Base-by-base conservation (phyloP, 2,329 filamentous ascomycete species). In the Xylaria sp. region DNA sequence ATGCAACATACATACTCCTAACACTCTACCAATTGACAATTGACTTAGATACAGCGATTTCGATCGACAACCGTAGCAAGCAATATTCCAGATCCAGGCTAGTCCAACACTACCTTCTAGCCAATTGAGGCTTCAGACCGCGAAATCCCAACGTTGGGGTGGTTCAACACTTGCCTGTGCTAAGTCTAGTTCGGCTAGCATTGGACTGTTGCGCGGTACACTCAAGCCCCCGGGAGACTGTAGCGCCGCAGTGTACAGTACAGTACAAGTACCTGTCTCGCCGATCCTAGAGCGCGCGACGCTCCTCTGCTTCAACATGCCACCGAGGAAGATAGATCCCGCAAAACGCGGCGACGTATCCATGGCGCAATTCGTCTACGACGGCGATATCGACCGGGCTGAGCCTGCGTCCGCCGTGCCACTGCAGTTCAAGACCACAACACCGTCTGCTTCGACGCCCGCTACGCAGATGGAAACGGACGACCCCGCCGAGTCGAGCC, bases 281-380 rank as follows among this genome's bases (percentile, higher is more conserved):
- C 13, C 33, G 22, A 56, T 56, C 31, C 39, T 57, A 54, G 25
- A 50, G n/a, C 22, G 5, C 15, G 39, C 20, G n/a, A 3, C 20
- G 42, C 42, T 45, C 70, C 61, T 53, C 56, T 61, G 45, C 62
- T 25, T 54, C 70, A 68, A 72, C 61, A 88, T 89, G 87, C 84
- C 86, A 54, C 81, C 86, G 29, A 82, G 84, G 60, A 89, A 89
- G 76, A 85, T 82, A 69, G 85, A 87, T 71, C 73, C 78, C 31
- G 63, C 75, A 47, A 80, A 80, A 68, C 80, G 78, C 68, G 83
- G 81, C 79, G 82, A 85, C 70, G 80, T 80, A 49, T 82, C 84
- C 11, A 80, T 80, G 60, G 81, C 83, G 9, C 79, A 81, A 38
- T 81, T 84, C 51, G 80, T 80, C 44, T 79, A 79, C 68, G 83